Conservation (phyloP, 2,329 filamentous ascomycete species). For the Myrmaecium sp. region DNA sequence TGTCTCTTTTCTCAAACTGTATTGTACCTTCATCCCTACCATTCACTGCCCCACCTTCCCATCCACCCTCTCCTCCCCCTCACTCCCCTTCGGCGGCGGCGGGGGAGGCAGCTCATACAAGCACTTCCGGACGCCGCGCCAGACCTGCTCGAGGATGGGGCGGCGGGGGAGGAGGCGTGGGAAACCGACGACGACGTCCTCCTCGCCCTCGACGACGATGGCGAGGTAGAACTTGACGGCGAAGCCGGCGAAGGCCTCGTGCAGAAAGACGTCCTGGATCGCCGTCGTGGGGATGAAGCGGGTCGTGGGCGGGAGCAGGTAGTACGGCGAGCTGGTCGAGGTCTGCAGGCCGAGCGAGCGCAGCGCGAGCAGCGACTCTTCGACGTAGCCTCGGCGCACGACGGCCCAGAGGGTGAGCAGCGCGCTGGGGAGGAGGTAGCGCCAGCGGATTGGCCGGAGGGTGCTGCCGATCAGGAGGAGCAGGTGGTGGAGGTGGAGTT, state of each 20-base stretch:
- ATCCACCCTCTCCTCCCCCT: no score
- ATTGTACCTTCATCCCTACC: no score
- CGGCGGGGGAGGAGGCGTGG: constrained; percentile 60
- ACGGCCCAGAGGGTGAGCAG: constrained; percentile 29
- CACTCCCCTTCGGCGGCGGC: no score
- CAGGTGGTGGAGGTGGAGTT: no score
- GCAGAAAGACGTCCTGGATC: constrained; percentile 85
- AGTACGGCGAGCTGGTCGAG: constrained; percentile 50
- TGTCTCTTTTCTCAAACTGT: no score
- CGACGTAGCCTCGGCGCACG: constrained; percentile 33
- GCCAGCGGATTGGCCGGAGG: background rate
- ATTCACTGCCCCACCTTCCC: no score
- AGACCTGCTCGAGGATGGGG: constrained; percentile 68
- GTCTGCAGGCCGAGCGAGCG: constrained; percentile 85
- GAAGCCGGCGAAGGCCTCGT: constrained; percentile 87
- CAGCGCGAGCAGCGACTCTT: constrained; percentile 78
- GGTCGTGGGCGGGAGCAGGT: constrained; percentile 45
- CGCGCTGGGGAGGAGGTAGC: background rate
- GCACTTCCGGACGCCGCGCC: constrained; percentile 70
- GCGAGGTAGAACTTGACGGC: constrained; percentile 80
- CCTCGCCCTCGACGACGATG: constrained; percentile 78
- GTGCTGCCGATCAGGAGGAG: no score
- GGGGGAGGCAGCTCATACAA: constrained; percentile 72
- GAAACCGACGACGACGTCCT: constrained; percentile 87
- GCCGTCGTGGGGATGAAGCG: constrained; percentile 77